Evolutionary conservation across 2,329 filamentous ascomycete genomes (phyloP).

Genomic region (Aspergillus piperis): DNA sequence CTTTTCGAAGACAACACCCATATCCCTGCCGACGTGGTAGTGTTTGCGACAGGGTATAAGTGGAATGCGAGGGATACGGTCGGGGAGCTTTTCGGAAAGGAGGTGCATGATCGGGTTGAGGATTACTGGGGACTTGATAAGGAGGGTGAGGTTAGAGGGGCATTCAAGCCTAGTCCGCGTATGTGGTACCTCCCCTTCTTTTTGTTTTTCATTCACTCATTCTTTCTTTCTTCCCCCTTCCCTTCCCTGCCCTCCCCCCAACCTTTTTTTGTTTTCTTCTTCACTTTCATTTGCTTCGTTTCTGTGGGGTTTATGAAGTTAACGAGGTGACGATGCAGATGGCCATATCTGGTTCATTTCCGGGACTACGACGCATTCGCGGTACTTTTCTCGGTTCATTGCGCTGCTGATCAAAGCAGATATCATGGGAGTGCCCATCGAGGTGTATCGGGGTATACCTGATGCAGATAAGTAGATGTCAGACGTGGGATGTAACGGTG

Average conservation of each 20-base stretch:
- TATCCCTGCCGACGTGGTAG: slow-evolving; percentile 49
- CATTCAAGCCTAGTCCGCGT: slow-evolving; percentile 43
- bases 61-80: slow-evolving; percentile 46
- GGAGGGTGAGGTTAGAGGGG: slow-evolving; percentile 51
- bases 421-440: slow-evolving; percentile 22
- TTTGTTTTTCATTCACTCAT: no score
- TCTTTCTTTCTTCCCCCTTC: no score
- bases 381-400: slow-evolving; percentile 47
- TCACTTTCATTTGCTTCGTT: not conserved
- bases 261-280: no score
- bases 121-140: slow-evolving; percentile 50
- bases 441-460: slow-evolving; percentile 8
- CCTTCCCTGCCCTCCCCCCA: no score
- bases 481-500: not conserved
- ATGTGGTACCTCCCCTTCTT: not conserved
- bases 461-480: no score
- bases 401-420: slow-evolving; percentile 50
- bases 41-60: slow-evolving; percentile 50
- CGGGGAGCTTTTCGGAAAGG: slow-evolving; percentile 42
- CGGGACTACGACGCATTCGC: slow-evolving; percentile 43
- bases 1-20: slow-evolving; percentile 47
- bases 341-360: slow-evolving; percentile 47
- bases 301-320: not conserved
- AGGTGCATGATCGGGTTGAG: slow-evolving; percentile 43
- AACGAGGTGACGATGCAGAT: slow-evolving; percentile 17